Conservation (phyloP, 2,329 filamentous ascomycete genomes). For the Colletotrichum echinochloae region DNA sequence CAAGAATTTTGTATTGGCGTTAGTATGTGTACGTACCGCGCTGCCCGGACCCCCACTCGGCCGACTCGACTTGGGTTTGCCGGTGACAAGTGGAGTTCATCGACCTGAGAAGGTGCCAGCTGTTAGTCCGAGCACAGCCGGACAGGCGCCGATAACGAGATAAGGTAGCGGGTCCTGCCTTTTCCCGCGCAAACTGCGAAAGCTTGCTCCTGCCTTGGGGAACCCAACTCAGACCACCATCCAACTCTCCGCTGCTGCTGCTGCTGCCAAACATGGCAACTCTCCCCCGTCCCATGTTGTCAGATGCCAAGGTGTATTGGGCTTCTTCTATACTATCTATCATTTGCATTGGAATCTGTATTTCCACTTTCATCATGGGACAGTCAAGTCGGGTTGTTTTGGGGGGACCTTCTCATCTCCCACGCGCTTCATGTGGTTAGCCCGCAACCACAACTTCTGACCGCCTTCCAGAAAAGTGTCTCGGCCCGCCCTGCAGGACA, state of each 20-base stretch:
- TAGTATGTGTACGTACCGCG: background rate
- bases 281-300: background rate
- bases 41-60: background rate
- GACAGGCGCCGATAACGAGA: constrained; percentile 7
- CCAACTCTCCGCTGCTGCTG: background rate
- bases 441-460: background rate
- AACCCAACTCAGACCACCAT: background rate
- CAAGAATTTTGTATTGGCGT: too few species aligned
- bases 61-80: background rate
- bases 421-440: too few species aligned
- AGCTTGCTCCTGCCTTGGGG: background rate
- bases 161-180: constrained; percentile 18
- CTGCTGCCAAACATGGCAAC: background rate
- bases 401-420: background rate
- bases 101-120: background rate
- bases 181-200: background rate
- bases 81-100: constrained; percentile 23
- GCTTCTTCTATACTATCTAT: too few species aligned
- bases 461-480: constrained; percentile 17
- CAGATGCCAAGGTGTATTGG: background rate
- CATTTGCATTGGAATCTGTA: too few species aligned
- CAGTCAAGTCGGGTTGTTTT: too few species aligned
- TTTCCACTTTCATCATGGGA: too few species aligned
- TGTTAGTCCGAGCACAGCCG: background rate
- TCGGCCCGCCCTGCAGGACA: background rate